These are phyloP conservation scores for Starmerella floris DNA, from an alignment of 805 yeast genomes.

Conservation along the genomic window DNA sequence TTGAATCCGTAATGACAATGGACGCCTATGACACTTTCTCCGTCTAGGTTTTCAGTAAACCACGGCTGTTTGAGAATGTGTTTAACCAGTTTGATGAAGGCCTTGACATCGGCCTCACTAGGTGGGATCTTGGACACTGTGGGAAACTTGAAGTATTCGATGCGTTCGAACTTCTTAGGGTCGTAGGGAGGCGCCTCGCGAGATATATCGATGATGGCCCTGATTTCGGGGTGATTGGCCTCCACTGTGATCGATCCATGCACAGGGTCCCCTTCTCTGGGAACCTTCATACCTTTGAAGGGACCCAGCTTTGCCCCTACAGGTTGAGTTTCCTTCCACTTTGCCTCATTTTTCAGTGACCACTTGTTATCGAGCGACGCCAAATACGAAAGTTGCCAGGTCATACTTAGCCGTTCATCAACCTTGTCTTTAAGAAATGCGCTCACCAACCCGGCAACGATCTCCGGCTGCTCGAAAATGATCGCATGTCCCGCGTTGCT, in stretches of 20 bases:
- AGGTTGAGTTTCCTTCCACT: conserved; percentile 48
- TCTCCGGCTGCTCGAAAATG: conserved; percentile 49
- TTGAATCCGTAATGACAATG: conserved; percentile 79
- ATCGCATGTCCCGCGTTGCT: conserved; percentile 51
- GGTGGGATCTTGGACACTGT: conserved; percentile 71
- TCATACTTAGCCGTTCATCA: conserved; percentile 46
- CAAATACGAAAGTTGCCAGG: conserved; percentile 52
- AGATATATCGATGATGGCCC: conserved; percentile 56
- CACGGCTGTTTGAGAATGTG: conserved; percentile 30
- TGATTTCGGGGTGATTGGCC: conserved; percentile 36
- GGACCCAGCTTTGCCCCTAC: conserved; percentile 32
- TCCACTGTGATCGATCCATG: conserved; percentile 53
- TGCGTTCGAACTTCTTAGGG: conserved; percentile 40
- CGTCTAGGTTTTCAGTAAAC: conserved; percentile 9
- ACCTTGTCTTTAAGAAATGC: conserved; percentile 40
- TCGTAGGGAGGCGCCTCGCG: conserved; percentile 53
- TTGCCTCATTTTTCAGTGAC: conserved; percentile 63
- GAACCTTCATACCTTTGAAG: conserved; percentile 60
- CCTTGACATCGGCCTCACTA: conserved; percentile 42
- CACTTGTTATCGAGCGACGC: conserved; percentile 51
- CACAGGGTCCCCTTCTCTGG: conserved; percentile 45
- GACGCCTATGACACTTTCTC: conserved; percentile 39
- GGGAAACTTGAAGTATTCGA: conserved; percentile 56
- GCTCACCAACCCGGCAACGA: conserved; percentile 46
- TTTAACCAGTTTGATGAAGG: conserved; percentile 36